Evolutionary conservation across 2,329 filamentous ascomycete genomes (phyloP).

Genomic region (Fusarium albosuccineum): DNA sequence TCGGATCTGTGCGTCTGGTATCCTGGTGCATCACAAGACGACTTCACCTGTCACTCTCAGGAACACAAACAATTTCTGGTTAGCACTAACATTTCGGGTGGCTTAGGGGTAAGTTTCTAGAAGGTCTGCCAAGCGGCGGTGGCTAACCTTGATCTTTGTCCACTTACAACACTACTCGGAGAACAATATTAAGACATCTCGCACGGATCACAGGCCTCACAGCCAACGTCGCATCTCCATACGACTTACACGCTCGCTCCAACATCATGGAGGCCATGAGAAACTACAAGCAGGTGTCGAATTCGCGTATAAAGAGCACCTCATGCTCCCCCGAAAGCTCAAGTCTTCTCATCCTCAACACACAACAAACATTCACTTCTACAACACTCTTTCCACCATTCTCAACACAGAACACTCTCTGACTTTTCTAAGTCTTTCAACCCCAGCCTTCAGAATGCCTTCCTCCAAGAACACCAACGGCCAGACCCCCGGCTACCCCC

Average conservation of each 20-base stretch:
- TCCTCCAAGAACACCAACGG: slow-evolving; percentile 46
- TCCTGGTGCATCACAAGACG: slow-evolving; percentile 16
- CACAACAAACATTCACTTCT: slow-evolving; percentile 35
- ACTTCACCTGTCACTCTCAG: not conserved
- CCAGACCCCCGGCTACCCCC: slow-evolving; percentile 45
- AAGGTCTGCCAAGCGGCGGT: slow-evolving; percentile 16
- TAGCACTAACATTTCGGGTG: slow-evolving; percentile 2
- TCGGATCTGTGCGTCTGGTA: slow-evolving; percentile 19
- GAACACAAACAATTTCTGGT: not conserved
- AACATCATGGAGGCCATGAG: not conserved
- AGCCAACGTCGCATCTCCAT: not conserved
- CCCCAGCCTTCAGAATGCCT: slow-evolving; percentile 50
- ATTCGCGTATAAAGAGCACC: slow-evolving; percentile 38
- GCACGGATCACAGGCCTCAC: slow-evolving; percentile 38
- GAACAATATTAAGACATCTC: slow-evolving; percentile 39
- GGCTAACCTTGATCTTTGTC: slow-evolving; percentile 30
- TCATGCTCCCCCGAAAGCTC: slow-evolving; percentile 2
- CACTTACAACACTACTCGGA: slow-evolving; percentile 41
- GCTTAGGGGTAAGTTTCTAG: slow-evolving; percentile 10
- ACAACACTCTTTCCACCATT: slow-evolving; percentile 44
- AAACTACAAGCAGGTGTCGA: not conserved
- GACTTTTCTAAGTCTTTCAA: slow-evolving; percentile 45
- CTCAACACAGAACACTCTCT: slow-evolving; percentile 41
- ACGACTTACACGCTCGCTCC: slow-evolving; percentile 23
- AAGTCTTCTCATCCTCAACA: slow-evolving; percentile 20